Percentiles rank a stretch among this genome's conserved stretches.
These are phyloP conservation scores for Coniochaeta sp. DNA, from an alignment of 2,329 filamentous ascomycete genomes.

Conservation along the genomic window DNA sequence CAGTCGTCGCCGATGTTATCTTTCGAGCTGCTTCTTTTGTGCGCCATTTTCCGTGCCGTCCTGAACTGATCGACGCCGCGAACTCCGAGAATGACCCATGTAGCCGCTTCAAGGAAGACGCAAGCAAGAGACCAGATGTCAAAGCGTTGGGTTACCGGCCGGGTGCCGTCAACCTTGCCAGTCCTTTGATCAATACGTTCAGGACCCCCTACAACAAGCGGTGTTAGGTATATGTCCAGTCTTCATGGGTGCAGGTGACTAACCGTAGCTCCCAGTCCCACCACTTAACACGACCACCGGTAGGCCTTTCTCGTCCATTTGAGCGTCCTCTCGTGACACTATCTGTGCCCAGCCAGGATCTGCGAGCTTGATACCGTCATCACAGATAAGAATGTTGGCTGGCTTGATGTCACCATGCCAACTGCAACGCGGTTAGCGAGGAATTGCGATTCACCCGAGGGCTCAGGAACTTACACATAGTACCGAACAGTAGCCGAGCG, in stretches of 20 bases:
- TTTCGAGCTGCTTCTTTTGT: not conserved
- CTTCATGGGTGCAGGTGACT: not conserved
- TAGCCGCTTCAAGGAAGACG: not conserved
- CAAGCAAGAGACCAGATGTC: not conserved
- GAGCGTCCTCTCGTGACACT: not conserved
- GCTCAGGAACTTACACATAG: not conserved
- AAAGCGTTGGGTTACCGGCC: not conserved
- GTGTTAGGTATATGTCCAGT: not conserved
- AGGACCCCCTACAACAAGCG: not conserved
- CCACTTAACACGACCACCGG: not conserved
- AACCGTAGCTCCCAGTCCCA: not conserved
- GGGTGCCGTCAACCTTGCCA: not conserved
- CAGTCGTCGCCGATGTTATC: not conserved
- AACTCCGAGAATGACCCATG: not conserved
- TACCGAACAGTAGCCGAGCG: not conserved
- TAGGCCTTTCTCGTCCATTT: not conserved
- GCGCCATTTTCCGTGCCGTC: not conserved
- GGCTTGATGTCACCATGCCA: not conserved
- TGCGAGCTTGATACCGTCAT: not conserved
- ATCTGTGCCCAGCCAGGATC: not conserved
- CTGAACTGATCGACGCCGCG: not conserved
- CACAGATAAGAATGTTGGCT: not conserved
- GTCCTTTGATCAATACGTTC: not conserved
- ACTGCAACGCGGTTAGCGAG: not conserved
- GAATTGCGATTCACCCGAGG: not conserved